Evolutionary conservation across 2,329 filamentous ascomycete genomes (phyloP).

Genomic region (Alternaria angustiovoidea): DNA sequence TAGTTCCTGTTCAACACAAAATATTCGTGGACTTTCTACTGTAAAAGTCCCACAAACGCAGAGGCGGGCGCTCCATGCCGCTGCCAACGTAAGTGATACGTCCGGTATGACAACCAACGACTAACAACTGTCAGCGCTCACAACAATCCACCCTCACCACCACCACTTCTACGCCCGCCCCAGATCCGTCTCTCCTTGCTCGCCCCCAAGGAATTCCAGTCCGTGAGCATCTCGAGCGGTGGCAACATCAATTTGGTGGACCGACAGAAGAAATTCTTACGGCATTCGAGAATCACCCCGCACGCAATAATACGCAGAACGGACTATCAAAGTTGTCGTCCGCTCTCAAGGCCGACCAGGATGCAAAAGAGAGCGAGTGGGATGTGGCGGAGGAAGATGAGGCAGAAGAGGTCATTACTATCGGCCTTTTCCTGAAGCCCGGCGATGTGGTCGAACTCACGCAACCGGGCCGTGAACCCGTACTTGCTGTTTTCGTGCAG

Average conservation of each 20-base stretch:
- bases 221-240: slow-evolving; percentile 46
- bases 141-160: slow-evolving; percentile 17
- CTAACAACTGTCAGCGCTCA: slow-evolving; percentile 27
- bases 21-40: slow-evolving; percentile 13
- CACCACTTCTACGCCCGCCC: slow-evolving; percentile 7
- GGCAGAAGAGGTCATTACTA: slow-evolving; percentile 44
- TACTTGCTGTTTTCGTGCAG: slow-evolving; percentile 60
- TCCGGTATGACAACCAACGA: not conserved
- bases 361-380: slow-evolving; percentile 30
- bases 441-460: slow-evolving; percentile 61
- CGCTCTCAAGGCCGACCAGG: slow-evolving; percentile 35
- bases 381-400: slow-evolving; percentile 30
- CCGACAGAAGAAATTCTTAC: slow-evolving; percentile 40
- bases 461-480: slow-evolving; percentile 46
- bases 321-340: slow-evolving; percentile 32
- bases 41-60: slow-evolving; percentile 17
- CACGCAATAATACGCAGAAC: slow-evolving; percentile 35
- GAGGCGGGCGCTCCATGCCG: slow-evolving; percentile 34
- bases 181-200: slow-evolving; percentile 24
- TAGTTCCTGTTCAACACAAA: slow-evolving; percentile 5
- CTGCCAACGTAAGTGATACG: slow-evolving; percentile 25
- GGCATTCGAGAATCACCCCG: slow-evolving; percentile 44
- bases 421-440: slow-evolving; percentile 50
- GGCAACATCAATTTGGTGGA: slow-evolving; percentile 54
- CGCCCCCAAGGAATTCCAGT: slow-evolving; percentile 29